These are phyloP conservation scores for Hypoxylon fragiforme DNA, from an alignment of 495 filamentous ascomycete species.

Conservation along the genomic window DNA sequence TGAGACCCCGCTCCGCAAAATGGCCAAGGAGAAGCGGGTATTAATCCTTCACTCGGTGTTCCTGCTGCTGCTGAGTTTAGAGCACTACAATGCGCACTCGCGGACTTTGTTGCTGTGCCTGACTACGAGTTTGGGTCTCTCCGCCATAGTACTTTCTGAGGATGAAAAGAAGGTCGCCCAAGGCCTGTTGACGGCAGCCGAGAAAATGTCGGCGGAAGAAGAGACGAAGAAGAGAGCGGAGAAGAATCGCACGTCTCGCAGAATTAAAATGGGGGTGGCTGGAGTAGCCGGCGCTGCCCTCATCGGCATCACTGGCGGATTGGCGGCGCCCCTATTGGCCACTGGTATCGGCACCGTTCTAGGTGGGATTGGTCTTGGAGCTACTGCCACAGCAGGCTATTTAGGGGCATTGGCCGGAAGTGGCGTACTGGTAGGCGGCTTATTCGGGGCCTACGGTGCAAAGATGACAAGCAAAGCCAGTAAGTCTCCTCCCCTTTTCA, in stretches of 20 bases:
- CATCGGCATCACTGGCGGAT: slow-evolving; percentile 79
- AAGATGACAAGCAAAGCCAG: slow-evolving; percentile 69
- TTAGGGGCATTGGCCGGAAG: slow-evolving; percentile 80
- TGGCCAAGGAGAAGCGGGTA: slow-evolving; percentile 48
- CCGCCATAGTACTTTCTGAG: slow-evolving; percentile 65
- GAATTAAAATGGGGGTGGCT: slow-evolving; percentile 76
- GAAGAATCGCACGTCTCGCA: slow-evolving; percentile 63
- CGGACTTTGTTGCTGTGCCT: slow-evolving; percentile 72
- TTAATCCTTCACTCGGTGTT: slow-evolving; percentile 64
- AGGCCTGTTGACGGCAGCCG: slow-evolving; percentile 72
- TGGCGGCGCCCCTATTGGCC: slow-evolving; percentile 83
- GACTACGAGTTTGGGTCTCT: slow-evolving; percentile 67
- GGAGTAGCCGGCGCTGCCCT: slow-evolving; percentile 82
- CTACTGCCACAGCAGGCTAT: slow-evolving; percentile 71
- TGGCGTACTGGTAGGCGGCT: slow-evolving; percentile 74
- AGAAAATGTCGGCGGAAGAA: slow-evolving; percentile 70
- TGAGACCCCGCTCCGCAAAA: slow-evolving; percentile 45
- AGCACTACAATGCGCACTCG: slow-evolving; percentile 78
- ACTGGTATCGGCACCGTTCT: slow-evolving; percentile 82
- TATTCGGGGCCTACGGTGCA: slow-evolving; percentile 89
- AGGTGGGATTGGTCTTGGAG: slow-evolving; percentile 82
- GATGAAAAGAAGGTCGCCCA: slow-evolving; percentile 77
- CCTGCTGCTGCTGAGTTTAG: slow-evolving; percentile 75
- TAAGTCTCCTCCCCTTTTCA: slow-evolving; percentile 36
- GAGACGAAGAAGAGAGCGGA: slow-evolving; percentile 70